Base-by-base conservation (phyloP, 352 stramenopile genomes). In the Phytophthora podocarpi region DNA sequence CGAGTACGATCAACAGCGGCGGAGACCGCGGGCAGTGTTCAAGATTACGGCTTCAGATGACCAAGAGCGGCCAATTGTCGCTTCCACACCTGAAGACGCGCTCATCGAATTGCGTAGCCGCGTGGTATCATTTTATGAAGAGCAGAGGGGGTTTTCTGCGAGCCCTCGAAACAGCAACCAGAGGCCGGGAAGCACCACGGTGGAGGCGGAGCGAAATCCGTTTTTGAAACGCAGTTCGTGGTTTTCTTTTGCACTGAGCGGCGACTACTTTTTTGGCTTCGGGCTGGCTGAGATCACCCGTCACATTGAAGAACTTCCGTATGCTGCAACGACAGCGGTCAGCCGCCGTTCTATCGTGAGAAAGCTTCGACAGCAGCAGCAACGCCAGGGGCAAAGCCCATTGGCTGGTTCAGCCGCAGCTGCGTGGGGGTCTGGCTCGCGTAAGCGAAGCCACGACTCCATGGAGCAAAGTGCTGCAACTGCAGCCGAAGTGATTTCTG, bases 211-310 rank as follows among this genome's bases (percentile, higher is more conserved):
- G n/a, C 59, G 59, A 31, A 93, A 93, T 32, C 85, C 83, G 20
- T 90, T 95, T 36, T 52, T 91, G 42, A 82, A 78, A 41, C 80
- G 85, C 1, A 88, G 72, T 5, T 93, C 84, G 24, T 94, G 87
- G 87, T 86, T 84, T 48, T 91, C 82, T 16, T 96, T 91, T 48
- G 82, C 85, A 6, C 48, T 96, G 3, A 66, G 78, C 10, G 85
- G 87, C 9, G 68, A 79, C 24, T 87, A 93, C 39, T 96, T 96
- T 48, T 96, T 95, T 60, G 88, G 88, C 0, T 87, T 95, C 45
- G 79, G 83, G 0, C 27, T 95, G 4, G 80, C 85, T 2, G 80
- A 80, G 16, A 89, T 96, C 23, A 65, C 56, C 9, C 59, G 58
- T 2, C 77, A 90, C 34, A 81, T 96, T 23, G 88, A 96, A 69